phyloP scores from a whole-genome alignment of 108 stramenopile species.

The Nitzschia sp. region DNA sequence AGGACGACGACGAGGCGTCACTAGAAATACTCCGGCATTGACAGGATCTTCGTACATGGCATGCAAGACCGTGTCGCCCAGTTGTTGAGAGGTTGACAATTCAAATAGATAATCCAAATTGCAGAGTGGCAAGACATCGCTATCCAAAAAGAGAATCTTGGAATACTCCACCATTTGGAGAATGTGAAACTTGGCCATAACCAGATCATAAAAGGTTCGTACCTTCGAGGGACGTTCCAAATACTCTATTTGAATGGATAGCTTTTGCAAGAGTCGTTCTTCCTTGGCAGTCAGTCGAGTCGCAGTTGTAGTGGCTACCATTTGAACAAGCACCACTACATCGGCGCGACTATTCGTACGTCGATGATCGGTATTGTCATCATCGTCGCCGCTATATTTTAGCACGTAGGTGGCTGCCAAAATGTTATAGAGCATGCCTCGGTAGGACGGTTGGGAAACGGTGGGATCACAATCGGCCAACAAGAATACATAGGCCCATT shows the following conservation, averaged over 20 bases:
- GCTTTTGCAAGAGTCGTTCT: slow-evolving; percentile 28
- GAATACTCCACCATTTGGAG: slow-evolving; percentile 52
- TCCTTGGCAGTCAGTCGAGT: slow-evolving; percentile 1
- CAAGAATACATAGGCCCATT: slow-evolving; percentile 48
- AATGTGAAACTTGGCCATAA: slow-evolving; percentile 49
- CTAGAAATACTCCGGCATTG: slow-evolving; percentile 41
- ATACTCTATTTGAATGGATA: slow-evolving; percentile 26
- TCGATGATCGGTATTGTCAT: neutral
- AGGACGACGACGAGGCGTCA: no score
- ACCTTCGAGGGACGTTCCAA: neutral
- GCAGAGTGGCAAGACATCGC: slow-evolving; percentile 59
- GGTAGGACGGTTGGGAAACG: slow-evolving; percentile 24
- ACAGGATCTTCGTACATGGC: slow-evolving; percentile 42
- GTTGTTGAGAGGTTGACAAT: slow-evolving; percentile 1
- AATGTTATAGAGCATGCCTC: slow-evolving; percentile 43
- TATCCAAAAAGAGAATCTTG: slow-evolving; percentile 65
- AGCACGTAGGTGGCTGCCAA: slow-evolving; percentile 41
- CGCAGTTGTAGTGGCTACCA: slow-evolving; percentile 26
- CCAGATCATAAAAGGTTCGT: slow-evolving; percentile 23
- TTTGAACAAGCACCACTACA: slow-evolving; percentile 50
- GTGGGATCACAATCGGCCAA: slow-evolving; percentile 44
- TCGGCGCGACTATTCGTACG: slow-evolving; percentile 31
- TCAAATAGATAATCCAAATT: slow-evolving; percentile 63
- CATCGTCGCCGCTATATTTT: slow-evolving; percentile 1
- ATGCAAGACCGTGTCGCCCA: slow-evolving; percentile 23